Conservation (phyloP, 345 rosid species). For the Geranium brycei region DNA sequence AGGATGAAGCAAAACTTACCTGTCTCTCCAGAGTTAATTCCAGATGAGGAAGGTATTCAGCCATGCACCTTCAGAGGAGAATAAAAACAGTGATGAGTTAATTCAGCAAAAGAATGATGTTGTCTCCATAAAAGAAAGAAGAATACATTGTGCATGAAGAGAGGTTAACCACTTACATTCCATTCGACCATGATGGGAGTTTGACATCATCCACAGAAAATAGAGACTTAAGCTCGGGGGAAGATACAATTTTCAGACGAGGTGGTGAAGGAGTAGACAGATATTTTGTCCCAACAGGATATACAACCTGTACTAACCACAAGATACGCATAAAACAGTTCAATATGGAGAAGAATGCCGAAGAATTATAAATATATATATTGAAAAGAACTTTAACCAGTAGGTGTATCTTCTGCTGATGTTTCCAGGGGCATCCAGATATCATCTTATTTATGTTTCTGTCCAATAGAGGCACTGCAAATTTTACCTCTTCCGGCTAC, state of each 20-base stretch:
- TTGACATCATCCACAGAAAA: constrained; percentile 79
- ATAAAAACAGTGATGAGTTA: constrained; percentile 3
- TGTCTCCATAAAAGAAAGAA: neutral
- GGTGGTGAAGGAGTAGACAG: constrained; percentile 62
- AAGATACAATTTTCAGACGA: constrained; percentile 61
- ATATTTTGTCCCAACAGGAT: constrained; percentile 69
- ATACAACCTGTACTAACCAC: constrained; percentile 47
- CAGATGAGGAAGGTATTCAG: constrained; percentile 94
- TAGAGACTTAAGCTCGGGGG: constrained; percentile 53
- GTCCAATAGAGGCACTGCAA: constrained; percentile 81
- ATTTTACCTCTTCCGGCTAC: constrained; percentile 92
- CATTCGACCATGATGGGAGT: constrained; percentile 85
- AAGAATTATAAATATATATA: neutral
- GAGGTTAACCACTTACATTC: constrained; percentile 47
- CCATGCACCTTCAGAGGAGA: constrained; percentile 68
- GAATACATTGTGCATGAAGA: constrained; percentile 7
- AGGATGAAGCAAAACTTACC: constrained; percentile 24
- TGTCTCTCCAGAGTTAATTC: constrained; percentile 77
- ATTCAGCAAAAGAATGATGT: constrained; percentile 12
- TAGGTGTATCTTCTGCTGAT: constrained; percentile 72
- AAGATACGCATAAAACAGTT: constrained; percentile 8
- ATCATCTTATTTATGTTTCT: constrained; percentile 72
- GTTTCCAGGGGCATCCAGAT: constrained; percentile 77
- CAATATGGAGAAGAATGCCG: neutral
- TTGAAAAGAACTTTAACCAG: constrained; percentile 47